phyloP scores from a whole-genome alignment of 306 rosid species.

The Inga laurina region DNA sequence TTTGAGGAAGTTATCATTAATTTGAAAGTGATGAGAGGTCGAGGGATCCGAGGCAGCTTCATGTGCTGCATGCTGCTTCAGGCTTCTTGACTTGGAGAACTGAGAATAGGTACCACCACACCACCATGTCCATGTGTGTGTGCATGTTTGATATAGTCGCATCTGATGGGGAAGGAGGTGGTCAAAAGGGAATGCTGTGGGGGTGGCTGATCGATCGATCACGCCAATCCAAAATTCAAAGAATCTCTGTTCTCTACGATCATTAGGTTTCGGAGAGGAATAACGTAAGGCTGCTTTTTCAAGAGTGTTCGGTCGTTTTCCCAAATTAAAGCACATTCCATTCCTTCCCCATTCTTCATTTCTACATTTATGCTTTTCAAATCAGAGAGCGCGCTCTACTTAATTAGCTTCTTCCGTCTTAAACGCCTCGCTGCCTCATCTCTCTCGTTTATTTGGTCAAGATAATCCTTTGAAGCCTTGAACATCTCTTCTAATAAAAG shows the following conservation, averaged over 20 bases:
- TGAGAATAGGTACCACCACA: conserved; percentile 49
- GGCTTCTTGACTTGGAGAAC: background rate
- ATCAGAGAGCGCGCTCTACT: background rate
- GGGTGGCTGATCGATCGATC: conserved; percentile 21
- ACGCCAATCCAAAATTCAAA: conserved; percentile 49
- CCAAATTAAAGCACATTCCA: conserved; percentile 5
- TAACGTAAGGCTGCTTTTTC: conserved; percentile 52
- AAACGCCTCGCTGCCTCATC: background rate
- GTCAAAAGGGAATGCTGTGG: conserved; percentile 59
- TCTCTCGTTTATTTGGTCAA: no score
- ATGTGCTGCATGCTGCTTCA: conserved; percentile 52
- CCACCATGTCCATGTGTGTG: conserved; percentile 11
- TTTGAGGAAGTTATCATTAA: conserved; percentile 55
- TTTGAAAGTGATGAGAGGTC: conserved; percentile 74
- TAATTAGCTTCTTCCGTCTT: background rate
- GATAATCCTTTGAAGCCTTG: no score
- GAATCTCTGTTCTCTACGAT: conserved; percentile 21
- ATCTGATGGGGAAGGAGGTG: conserved; percentile 32
- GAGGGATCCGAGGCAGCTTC: conserved; percentile 88
- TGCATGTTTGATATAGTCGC: background rate
- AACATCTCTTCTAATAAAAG: no score
- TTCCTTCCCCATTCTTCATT: background rate
- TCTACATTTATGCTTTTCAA: background rate
- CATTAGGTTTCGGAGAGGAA: conserved; percentile 24
- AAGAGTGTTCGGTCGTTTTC: conserved; percentile 68